Conservation (phyloP, 345 rosid genomes). For the Corymbia maculata region DNA sequence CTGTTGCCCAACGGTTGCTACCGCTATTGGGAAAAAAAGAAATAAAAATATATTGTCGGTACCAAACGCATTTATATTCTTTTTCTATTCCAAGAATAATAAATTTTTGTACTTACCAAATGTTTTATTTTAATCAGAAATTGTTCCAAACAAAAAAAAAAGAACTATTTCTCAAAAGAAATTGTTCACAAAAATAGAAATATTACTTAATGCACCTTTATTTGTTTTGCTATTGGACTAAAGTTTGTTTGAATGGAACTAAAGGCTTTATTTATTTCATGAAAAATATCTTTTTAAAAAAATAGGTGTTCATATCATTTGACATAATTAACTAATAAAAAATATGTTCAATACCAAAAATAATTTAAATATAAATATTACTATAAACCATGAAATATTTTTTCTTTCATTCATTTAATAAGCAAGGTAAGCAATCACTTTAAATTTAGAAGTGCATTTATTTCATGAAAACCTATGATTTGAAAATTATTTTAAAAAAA, state of each 20-base stretch:
- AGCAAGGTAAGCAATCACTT: fast-evolving
- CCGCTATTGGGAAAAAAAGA: no score
- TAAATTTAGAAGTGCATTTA: background rate
- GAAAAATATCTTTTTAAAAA: background rate
- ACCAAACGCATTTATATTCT: no score
- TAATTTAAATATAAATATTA: background rate
- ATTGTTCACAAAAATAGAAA: no score
- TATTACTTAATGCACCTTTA: no score
- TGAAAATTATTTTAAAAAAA: background rate
- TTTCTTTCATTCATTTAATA: background rate
- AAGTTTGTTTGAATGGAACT: background rate
- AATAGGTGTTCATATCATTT: background rate
- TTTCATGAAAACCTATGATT: background rate
- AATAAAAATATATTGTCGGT: no score
- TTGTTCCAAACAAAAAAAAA: no score
- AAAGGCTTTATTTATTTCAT: background rate
- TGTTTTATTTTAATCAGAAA: no score
- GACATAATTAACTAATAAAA: background rate
- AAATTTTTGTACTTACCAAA: no score
- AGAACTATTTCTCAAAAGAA: no score
- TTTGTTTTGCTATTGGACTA: background rate
- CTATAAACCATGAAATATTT: background rate
- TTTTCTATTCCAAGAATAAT: no score
- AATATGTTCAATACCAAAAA: background rate
- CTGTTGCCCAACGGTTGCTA: no score